Percentiles rank a stretch among this genome's conserved stretches.
phyloP scores from a whole-genome alignment of 371 early-diverging fungal species.

The Paraphysoderma sedebokerense region DNA sequence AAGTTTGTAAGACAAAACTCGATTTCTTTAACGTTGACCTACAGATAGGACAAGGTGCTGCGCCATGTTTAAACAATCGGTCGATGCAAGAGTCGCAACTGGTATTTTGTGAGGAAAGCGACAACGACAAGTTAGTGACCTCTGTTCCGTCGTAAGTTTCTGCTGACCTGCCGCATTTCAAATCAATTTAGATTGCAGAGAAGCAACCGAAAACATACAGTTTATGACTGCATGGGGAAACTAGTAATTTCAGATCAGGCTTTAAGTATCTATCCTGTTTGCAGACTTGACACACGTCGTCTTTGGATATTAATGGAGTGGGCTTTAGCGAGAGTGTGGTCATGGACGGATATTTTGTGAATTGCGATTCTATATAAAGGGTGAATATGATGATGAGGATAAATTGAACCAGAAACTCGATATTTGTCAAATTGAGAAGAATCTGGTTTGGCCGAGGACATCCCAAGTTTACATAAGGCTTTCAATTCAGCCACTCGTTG shows the following conservation, averaged over 20 bases:
- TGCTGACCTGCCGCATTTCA: background rate
- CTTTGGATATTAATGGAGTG: too few species aligned
- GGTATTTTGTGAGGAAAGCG: constrained; percentile 1
- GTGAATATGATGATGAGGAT: too few species aligned
- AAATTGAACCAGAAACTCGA: too few species aligned
- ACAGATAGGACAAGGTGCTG: constrained; percentile 89
- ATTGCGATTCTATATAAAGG: too few species aligned
- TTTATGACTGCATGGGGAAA: constrained; percentile 95
- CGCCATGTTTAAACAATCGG: constrained; percentile 62
- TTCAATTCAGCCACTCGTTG: too few species aligned
- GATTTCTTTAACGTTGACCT: constrained; percentile 57
- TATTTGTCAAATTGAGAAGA: too few species aligned
- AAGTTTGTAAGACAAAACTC: constrained; percentile 72
- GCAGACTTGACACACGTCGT: constrained; percentile 91
- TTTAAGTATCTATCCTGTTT: constrained; percentile 87
- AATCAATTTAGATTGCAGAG: background rate
- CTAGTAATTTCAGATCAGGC: constrained; percentile 77
- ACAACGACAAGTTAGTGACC: too few species aligned
- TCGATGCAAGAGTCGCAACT: constrained; percentile 87
- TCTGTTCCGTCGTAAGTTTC: too few species aligned
- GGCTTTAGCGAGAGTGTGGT: too few species aligned
- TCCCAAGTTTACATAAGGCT: too few species aligned
- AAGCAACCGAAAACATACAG: constrained; percentile 33
- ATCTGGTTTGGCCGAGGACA: too few species aligned
- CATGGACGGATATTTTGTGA: too few species aligned